Evolutionary conservation across 2,329 filamentous ascomycete species (phyloP).

Genomic region (Nannizzia gypsea): DNA sequence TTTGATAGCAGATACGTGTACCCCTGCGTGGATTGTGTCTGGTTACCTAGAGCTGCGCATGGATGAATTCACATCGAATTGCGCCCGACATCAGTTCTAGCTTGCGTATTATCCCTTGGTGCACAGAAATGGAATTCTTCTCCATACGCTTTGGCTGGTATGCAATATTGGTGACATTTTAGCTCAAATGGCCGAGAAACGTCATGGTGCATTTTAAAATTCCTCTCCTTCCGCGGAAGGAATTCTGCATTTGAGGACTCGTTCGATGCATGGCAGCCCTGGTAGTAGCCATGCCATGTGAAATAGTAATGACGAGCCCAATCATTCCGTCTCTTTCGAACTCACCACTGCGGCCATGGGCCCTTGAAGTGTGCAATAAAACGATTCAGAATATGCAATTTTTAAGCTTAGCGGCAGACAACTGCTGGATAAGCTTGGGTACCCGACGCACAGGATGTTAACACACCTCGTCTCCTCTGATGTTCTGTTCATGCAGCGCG

Average conservation of each 20-base stretch:
- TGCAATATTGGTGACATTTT: neutral
- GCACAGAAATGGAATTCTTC: neutral
- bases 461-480: neutral
- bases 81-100: neutral
- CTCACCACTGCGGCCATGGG: no score
- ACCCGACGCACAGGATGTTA: neutral
- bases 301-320: neutral
- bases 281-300: neutral
- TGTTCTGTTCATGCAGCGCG: neutral
- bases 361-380: neutral
- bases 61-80: neutral
- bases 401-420: neutral
- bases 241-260: neutral
- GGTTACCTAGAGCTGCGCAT: neutral
- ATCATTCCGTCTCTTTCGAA: neutral
- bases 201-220: conserved; percentile 1
- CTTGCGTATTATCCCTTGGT: neutral
- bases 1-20: neutral
- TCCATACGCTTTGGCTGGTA: neutral
- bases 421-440: neutral
- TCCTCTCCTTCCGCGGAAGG: neutral
- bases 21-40: neutral
- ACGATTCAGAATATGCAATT: neutral
- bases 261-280: neutral
- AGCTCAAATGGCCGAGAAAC: neutral